Evolutionary conservation across 2,329 filamentous ascomycete species (phyloP).

Genomic region (Alternaria novae-zelandiae): DNA sequence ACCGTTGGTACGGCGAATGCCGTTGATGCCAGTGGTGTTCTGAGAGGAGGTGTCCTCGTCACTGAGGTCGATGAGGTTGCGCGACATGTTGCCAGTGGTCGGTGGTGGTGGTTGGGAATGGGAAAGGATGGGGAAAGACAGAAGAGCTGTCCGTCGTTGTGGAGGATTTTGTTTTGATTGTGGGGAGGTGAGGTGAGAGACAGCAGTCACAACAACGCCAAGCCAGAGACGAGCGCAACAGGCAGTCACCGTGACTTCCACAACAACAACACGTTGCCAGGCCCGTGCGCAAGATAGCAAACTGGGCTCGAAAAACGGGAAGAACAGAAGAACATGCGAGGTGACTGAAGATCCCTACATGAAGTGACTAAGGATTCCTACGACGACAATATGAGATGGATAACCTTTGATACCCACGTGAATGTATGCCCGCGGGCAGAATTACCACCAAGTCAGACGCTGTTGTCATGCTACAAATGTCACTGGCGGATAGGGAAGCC

Average conservation of each 20-base stretch:
- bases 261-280: neutral
- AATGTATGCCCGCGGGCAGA: no score
- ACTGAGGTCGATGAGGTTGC: slow-evolving; percentile 19
- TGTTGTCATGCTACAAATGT: neutral
- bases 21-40: neutral
- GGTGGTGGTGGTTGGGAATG: no score
- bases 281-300: neutral
- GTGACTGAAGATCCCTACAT: neutral
- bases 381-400: neutral
- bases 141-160: neutral
- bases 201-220: slow-evolving; percentile 11
- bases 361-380: neutral
- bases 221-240: neutral
- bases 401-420: neutral
- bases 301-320: neutral
- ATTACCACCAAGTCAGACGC: neutral
- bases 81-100: neutral
- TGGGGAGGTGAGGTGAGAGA: slow-evolving; percentile 4
- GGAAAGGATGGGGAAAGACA: neutral
- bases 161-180: neutral
- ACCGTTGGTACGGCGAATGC: neutral
- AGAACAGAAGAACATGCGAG: neutral
- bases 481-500: neutral
- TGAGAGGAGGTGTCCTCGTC: neutral
- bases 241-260: neutral